Percentiles rank a stretch among this genome's conserved stretches.
These are phyloP conservation scores for Herpetomonas samuelpessoai DNA, from an alignment of 208 protist genomes.

Conservation along the genomic window DNA sequence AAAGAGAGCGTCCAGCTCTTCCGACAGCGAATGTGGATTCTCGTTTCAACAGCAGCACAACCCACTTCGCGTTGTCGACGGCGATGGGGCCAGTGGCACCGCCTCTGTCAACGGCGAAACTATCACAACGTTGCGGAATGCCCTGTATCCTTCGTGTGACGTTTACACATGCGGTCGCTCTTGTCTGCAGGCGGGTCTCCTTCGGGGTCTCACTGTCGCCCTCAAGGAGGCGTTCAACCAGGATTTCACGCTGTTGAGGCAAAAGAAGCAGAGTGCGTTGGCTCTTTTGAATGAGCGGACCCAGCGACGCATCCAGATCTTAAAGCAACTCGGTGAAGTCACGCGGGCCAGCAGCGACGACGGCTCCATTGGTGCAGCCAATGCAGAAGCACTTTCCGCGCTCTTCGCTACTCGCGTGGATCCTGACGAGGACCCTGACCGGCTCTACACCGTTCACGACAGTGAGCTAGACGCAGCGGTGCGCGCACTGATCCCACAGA, in stretches of 20 bases:
- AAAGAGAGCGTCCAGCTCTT: conserved; percentile 23
- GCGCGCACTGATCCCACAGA: conserved; percentile 38
- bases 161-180: conserved; percentile 65
- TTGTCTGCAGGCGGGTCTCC: conserved; percentile 63
- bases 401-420: conserved; percentile 55
- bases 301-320: conserved; percentile 67
- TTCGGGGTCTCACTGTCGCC: conserved; percentile 39
- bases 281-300: conserved; percentile 73
- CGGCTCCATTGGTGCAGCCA: too few species aligned
- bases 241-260: conserved; percentile 44
- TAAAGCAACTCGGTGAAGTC: conserved; percentile 63
- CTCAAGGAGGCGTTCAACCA: conserved; percentile 72
- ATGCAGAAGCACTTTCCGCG: background rate
- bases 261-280: conserved; percentile 53
- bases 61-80: background rate
- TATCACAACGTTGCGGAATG: background rate
- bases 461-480: conserved; percentile 66
- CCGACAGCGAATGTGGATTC: background rate
- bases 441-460: conserved; percentile 73
- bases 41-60: background rate
- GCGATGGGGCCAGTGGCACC: conserved; percentile 3
- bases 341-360: background rate
- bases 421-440: conserved; percentile 54
- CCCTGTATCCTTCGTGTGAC: conserved; percentile 49
- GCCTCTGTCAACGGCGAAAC: background rate